These are phyloP conservation scores for Tolypocladium endophyticum DNA, from an alignment of 2,329 filamentous ascomycete species.

Conservation along the genomic window DNA sequence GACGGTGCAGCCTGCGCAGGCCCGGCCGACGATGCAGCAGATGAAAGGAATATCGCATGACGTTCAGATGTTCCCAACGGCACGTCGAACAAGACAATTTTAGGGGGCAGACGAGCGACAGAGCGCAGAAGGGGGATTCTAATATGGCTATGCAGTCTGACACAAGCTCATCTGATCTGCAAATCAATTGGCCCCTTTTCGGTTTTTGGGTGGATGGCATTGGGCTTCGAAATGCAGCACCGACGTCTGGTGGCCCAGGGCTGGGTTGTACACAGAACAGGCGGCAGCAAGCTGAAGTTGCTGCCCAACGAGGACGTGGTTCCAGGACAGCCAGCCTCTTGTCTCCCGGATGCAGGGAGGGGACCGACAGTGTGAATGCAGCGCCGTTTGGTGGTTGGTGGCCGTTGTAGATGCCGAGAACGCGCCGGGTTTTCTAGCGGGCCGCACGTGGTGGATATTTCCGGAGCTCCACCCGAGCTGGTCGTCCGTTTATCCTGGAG, in stretches of 20 bases:
- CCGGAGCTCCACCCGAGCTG: not conserved
- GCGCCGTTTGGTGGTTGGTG: not conserved
- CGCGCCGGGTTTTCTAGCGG: conserved; percentile 14
- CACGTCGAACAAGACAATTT: not conserved
- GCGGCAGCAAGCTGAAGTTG: not conserved
- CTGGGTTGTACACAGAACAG: not conserved
- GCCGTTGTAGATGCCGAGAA: not conserved
- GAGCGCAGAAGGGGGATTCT: not conserved
- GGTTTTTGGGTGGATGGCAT: not conserved
- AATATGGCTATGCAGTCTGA: not conserved
- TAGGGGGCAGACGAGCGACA: not conserved
- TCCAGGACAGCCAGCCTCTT: not conserved
- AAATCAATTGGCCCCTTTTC: not conserved
- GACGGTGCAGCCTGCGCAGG: not conserved
- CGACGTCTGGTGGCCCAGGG: not conserved
- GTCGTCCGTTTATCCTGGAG: not conserved
- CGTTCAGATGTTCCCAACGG: not conserved
- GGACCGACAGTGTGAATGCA: not conserved
- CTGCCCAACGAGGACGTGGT: not conserved
- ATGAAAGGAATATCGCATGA: not conserved
- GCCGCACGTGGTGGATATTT: conserved; percentile 2
- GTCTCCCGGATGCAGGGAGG: not conserved
- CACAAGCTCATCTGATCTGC: not conserved
- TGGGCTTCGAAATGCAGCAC: not conserved
- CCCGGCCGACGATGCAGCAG: not conserved